These are phyloP conservation scores for Saksenaea vasiformis DNA, from an alignment of 371 early-diverging fungal genomes.

Conservation along the genomic window DNA sequence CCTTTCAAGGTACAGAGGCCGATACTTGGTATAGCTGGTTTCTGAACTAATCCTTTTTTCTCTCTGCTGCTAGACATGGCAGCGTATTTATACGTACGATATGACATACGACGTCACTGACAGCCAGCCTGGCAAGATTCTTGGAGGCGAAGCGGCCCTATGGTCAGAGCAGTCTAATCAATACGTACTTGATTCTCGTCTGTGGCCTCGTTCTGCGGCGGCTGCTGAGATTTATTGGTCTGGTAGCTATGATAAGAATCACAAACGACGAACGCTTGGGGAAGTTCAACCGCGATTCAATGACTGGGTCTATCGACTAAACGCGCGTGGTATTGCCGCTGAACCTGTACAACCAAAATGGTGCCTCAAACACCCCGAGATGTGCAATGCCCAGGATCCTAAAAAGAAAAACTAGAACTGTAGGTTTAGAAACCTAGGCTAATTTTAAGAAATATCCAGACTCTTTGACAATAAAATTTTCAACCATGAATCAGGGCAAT, in stretches of 20 bases:
- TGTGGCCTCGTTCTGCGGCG: slow-evolving; percentile 79
- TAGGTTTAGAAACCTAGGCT: not conserved
- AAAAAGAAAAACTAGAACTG: not conserved
- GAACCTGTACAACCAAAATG: slow-evolving; percentile 72
- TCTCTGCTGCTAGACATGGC: slow-evolving; percentile 77
- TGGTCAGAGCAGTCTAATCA: slow-evolving; percentile 80
- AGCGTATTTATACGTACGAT: slow-evolving; percentile 76
- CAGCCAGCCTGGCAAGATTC: slow-evolving; percentile 42
- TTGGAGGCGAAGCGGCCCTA: slow-evolving; percentile 57
- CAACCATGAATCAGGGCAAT: no score
- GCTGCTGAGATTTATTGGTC: slow-evolving; percentile 79
- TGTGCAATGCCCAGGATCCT: slow-evolving; percentile 49
- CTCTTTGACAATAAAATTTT: not conserved
- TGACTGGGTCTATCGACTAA: slow-evolving; percentile 55
- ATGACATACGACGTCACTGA: slow-evolving; percentile 57
- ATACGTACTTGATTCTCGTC: slow-evolving; percentile 55
- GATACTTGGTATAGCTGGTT: no score
- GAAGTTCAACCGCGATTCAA: slow-evolving; percentile 36
- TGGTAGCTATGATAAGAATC: slow-evolving; percentile 60
- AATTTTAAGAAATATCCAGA: not conserved
- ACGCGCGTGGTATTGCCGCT: slow-evolving; percentile 67
- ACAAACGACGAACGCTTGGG: slow-evolving; percentile 35
- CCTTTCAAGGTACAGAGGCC: slow-evolving; percentile 45
- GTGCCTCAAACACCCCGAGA: slow-evolving; percentile 68
- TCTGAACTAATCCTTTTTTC: not conserved